A percentile compares a stretch with the other conserved stretches of the same genome.
These are phyloP conservation scores for Phytophthora capsici DNA, from an alignment of 352 stramenopile genomes.

Conservation along the genomic window DNA sequence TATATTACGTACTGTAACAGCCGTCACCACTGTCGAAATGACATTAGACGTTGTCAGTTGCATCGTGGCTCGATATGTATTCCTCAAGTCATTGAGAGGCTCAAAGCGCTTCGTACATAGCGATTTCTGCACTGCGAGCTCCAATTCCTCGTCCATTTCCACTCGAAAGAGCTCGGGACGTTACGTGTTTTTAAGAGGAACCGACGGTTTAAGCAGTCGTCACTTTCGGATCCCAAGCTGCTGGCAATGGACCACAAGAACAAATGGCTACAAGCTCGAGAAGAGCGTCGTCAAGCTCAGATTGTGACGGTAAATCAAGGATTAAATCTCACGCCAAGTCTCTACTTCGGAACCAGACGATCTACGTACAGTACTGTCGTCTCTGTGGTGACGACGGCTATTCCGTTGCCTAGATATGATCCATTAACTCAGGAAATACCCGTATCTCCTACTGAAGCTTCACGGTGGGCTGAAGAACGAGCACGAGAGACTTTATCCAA, in stretches of 20 bases:
- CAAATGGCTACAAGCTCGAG: conserved; percentile 56
- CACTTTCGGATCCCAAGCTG: not conserved
- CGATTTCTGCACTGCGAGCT: conserved; percentile 41
- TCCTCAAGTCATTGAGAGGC: conserved; percentile 40
- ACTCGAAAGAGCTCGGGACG: not conserved
- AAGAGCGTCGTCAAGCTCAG: conserved; percentile 52
- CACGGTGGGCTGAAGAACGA: conserved; percentile 31
- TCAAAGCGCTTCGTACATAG: conserved; percentile 45
- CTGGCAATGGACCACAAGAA: conserved; percentile 37
- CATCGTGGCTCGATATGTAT: conserved; percentile 55
- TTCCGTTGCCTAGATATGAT: conserved; percentile 38
- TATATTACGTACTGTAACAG: conserved; percentile 14
- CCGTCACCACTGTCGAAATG: conserved; percentile 68
- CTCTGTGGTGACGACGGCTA: conserved; percentile 66
- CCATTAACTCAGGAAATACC: conserved; percentile 10
- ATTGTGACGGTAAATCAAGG: conserved; percentile 70
- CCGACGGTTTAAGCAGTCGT: conserved; percentile 29
- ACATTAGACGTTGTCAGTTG: conserved; percentile 73
- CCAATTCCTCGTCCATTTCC: conserved; percentile 30
- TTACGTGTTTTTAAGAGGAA: conserved; percentile 21
- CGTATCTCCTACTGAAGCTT: conserved; percentile 4
- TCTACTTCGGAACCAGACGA: conserved; percentile 78
- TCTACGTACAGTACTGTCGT: conserved; percentile 81
- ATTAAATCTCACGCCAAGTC: conserved; percentile 53
- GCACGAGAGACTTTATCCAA: conserved; percentile 12